Evolutionary conservation across 176 grass and related monocot genomes (phyloP).

Genomic region (Musa schizocarpa): DNA sequence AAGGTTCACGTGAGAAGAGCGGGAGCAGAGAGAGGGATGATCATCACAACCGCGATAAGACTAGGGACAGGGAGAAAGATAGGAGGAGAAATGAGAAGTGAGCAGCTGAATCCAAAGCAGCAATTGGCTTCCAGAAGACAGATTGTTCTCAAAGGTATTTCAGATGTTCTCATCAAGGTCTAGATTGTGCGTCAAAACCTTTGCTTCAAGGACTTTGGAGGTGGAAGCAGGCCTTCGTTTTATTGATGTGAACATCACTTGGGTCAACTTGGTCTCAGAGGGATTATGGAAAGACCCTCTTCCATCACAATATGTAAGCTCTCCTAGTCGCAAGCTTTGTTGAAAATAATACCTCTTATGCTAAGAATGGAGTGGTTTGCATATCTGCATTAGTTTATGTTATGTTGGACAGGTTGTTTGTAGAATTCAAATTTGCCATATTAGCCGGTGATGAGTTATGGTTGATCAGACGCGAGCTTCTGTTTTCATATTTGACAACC

Average conservation of each 20-base stretch:
- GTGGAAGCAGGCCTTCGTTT: background rate
- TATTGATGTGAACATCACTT: background rate
- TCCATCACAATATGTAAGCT: slow-evolving; percentile 1
- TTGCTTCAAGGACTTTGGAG: background rate
- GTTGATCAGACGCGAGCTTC: background rate
- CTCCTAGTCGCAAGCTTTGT: background rate
- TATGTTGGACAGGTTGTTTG: background rate
- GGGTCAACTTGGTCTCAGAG: background rate
- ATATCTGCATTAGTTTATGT: background rate
- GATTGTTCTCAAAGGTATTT: background rate
- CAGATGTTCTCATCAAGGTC: background rate
- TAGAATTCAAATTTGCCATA: too few species aligned
- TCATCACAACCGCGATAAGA: slow-evolving; percentile 44
- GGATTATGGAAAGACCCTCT: background rate
- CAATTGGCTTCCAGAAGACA: background rate
- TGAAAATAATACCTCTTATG: background rate
- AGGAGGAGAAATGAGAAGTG: slow-evolving; percentile 58
- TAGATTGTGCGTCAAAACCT: background rate
- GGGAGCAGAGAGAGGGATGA: slow-evolving; percentile 53
- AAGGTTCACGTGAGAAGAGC: slow-evolving; percentile 55
- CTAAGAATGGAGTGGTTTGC: background rate
- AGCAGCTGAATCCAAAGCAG: background rate
- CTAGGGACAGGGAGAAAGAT: slow-evolving; percentile 53
- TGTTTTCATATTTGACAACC: background rate
- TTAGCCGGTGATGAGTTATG: too few species aligned